Percentiles rank a stretch among this genome's conserved stretches.
Conservation (phyloP, 1,139 yeast species). For the Entelexis paramagnoliae region DNA sequence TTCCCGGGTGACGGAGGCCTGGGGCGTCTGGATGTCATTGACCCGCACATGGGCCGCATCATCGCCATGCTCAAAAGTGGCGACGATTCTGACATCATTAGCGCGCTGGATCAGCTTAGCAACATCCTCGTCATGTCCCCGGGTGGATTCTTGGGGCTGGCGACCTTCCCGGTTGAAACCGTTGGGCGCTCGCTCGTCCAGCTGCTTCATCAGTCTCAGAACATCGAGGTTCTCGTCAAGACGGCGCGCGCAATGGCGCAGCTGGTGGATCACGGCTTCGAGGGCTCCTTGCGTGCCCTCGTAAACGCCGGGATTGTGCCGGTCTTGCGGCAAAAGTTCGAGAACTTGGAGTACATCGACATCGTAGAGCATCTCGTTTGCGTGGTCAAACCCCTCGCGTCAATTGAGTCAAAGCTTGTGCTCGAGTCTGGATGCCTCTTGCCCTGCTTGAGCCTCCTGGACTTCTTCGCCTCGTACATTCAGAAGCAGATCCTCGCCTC, state of each 20-base stretch:
- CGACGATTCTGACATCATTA: slow-evolving; percentile 33
- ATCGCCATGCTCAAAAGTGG: slow-evolving; percentile 32
- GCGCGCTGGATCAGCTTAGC: slow-evolving; percentile 34
- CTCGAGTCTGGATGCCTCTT: slow-evolving; percentile 48
- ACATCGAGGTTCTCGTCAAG: slow-evolving; percentile 67
- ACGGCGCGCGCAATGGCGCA: slow-evolving; percentile 82
- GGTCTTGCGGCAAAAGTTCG: slow-evolving; percentile 53
- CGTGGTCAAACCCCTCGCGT: slow-evolving; percentile 39
- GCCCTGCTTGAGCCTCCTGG: slow-evolving; percentile 64
- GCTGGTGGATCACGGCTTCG: slow-evolving; percentile 57
- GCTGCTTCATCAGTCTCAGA: slow-evolving; percentile 48
- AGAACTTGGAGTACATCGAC: slow-evolving; percentile 76
- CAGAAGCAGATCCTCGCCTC: slow-evolving; percentile 74
- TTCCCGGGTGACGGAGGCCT: slow-evolving; percentile 1
- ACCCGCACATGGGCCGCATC: slow-evolving; percentile 18
- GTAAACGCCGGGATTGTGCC: slow-evolving; percentile 59
- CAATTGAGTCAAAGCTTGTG: slow-evolving; percentile 31
- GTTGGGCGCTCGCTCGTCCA: slow-evolving; percentile 48
- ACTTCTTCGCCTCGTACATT: slow-evolving; percentile 81
- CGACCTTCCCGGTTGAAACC: slow-evolving; percentile 47
- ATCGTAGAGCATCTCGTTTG: slow-evolving; percentile 86
- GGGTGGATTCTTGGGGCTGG: slow-evolving; percentile 29
- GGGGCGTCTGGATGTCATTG: background rate
- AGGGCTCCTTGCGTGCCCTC: slow-evolving; percentile 54
- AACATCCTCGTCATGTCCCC: slow-evolving; percentile 32